Evolutionary conservation across 148 eudicot species (phyloP).

Genomic region (Rhododendron griersonianum): DNA sequence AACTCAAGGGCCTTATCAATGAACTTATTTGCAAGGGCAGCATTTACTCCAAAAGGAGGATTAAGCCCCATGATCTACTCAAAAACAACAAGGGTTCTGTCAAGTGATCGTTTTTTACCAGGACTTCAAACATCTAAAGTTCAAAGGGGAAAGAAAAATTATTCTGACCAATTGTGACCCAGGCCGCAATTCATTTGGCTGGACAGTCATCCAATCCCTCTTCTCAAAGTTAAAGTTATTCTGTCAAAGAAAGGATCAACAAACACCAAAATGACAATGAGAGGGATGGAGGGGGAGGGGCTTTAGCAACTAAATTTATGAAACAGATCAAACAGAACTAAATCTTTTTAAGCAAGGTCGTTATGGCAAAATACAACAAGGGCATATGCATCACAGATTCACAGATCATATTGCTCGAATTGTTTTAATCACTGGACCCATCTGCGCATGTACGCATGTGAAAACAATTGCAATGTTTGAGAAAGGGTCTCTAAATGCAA

Average conservation of each 20-base stretch:
- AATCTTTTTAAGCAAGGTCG: not conserved
- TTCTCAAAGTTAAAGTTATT: conserved; percentile 53
- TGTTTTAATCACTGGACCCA: not conserved
- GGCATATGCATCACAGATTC: not conserved
- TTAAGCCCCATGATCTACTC: conserved; percentile 87
- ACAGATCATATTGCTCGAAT: not conserved
- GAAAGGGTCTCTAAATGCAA: not conserved
- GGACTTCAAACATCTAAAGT: not conserved
- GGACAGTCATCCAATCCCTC: conserved; percentile 48
- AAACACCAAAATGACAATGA: conserved; percentile 2
- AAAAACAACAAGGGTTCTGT: not conserved
- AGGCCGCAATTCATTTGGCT: conserved; percentile 37
- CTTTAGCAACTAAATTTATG: not conserved
- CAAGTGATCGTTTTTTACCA: not conserved
- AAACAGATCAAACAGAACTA: not conserved
- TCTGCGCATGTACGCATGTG: not conserved
- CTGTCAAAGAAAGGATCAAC: conserved; percentile 26
- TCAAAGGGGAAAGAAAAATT: not conserved
- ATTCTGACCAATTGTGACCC: conserved; percentile 55
- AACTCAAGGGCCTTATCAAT: conserved; percentile 76
- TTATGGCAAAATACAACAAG: not conserved
- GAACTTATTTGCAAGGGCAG: conserved; percentile 75
- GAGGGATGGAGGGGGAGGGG: not conserved
- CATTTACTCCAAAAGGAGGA: conserved; percentile 86
- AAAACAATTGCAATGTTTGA: not conserved